Evolutionary conservation across 2,329 filamentous ascomycete genomes (phyloP).

Genomic region (Colletotrichum phormii): DNA sequence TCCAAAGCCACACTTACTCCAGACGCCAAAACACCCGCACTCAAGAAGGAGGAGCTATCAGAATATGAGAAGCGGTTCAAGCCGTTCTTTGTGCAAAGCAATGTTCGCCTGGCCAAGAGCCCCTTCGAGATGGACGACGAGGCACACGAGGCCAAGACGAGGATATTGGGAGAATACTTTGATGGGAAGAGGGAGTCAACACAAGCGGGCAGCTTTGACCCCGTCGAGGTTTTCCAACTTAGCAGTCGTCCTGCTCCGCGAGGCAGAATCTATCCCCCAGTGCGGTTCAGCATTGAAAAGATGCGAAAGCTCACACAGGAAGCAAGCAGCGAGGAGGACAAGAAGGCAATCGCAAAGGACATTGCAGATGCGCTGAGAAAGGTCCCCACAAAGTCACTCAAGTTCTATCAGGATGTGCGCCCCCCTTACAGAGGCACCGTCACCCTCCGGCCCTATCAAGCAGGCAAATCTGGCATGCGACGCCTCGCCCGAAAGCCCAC

Average conservation of each 20-base stretch:
- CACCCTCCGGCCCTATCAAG: constrained; percentile 66
- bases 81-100: constrained; percentile 81
- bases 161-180: constrained; percentile 65
- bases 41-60: constrained; percentile 47
- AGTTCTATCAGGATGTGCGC: constrained; percentile 73
- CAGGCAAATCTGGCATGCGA: constrained; percentile 58
- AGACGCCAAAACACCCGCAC: constrained; percentile 34
- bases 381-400: constrained; percentile 73
- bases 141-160: constrained; percentile 62
- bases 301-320: constrained; percentile 61
- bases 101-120: constrained; percentile 76
- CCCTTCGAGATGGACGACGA: constrained; percentile 69
- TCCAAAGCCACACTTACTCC: constrained; percentile 5
- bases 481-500: constrained; percentile 66
- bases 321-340: constrained; percentile 50
- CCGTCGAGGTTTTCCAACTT: constrained; percentile 59
- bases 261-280: constrained; percentile 62
- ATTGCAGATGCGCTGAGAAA: constrained; percentile 56
- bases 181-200: constrained; percentile 52
- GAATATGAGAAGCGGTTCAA: constrained; percentile 80
- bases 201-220: constrained; percentile 55
- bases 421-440: constrained; percentile 80
- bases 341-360: constrained; percentile 46
- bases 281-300: constrained; percentile 71
- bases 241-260: constrained; percentile 51